These are phyloP conservation scores for Phycomyces nitens DNA, from an alignment of 192 early-diverging fungal genomes.

Conservation along the genomic window DNA sequence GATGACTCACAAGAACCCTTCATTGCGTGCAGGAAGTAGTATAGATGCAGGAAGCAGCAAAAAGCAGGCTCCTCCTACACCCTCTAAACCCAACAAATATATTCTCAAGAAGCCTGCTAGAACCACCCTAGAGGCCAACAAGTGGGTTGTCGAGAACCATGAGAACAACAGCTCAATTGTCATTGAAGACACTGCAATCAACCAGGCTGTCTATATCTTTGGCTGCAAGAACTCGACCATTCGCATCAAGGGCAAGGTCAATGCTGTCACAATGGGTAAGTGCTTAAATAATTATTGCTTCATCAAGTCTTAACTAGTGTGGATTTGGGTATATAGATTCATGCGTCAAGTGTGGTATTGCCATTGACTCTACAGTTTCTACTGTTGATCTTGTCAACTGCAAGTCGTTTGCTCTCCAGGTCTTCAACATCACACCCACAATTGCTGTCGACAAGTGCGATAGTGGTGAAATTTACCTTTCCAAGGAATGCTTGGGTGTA, in stretches of 20 bases:
- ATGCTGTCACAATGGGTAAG: slow-evolving; percentile 81
- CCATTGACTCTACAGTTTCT: slow-evolving; percentile 80
- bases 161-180: slow-evolving; percentile 66
- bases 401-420: slow-evolving; percentile 83
- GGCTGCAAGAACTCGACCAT: slow-evolving; percentile 91
- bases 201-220: slow-evolving; percentile 91
- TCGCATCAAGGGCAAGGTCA: slow-evolving; percentile 88
- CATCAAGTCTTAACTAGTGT: no score
- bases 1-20: slow-evolving; percentile 99
- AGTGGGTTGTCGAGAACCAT: slow-evolving; percentile 95
- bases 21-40: slow-evolving; percentile 62
- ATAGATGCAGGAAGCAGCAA: slow-evolving; percentile 41
- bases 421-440: slow-evolving; percentile 79
- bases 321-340: slow-evolving; percentile 67
- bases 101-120: slow-evolving; percentile 73
- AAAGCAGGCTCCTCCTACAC: slow-evolving; percentile 48
- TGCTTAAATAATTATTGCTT: not conserved
- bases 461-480: slow-evolving; percentile 87
- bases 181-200: slow-evolving; percentile 78
- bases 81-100: slow-evolving; percentile 52
- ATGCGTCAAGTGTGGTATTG: slow-evolving; percentile 86
- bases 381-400: slow-evolving; percentile 89
- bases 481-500: slow-evolving; percentile 65
- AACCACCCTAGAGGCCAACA: slow-evolving; percentile 79
- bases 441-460: slow-evolving; percentile 92